Evolutionary conservation across 2,329 filamentous ascomycete genomes (phyloP).

Genomic region (Microdochium bolleyi): DNA sequence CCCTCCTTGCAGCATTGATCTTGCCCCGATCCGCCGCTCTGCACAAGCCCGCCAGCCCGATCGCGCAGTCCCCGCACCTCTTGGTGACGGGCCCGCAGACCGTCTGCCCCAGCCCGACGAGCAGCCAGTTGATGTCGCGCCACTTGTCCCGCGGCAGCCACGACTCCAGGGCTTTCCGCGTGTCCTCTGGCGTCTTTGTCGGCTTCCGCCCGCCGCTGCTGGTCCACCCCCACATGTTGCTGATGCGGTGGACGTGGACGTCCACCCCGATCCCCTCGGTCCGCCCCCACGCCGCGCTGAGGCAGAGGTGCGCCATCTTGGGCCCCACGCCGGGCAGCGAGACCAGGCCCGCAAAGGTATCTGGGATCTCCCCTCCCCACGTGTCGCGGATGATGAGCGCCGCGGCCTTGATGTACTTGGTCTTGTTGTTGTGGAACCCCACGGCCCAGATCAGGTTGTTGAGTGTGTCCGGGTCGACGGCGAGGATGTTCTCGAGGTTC

Average conservation of each 20-base stretch:
- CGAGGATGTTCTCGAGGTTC: conserved; percentile 70
- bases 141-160: conserved; percentile 82
- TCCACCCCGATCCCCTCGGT: conserved; percentile 82
- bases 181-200: conserved; percentile 75
- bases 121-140: conserved; percentile 85
- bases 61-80: conserved; percentile 77
- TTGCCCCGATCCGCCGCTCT: conserved; percentile 60
- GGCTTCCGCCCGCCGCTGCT: conserved; percentile 21
- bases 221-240: conserved; percentile 91
- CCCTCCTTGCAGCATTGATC: conserved; percentile 47
- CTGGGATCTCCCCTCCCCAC: conserved; percentile 70
- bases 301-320: conserved; percentile 89
- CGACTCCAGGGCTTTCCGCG: conserved; percentile 62
- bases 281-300: conserved; percentile 61
- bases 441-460: conserved; percentile 77
- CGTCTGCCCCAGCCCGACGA: conserved; percentile 83
- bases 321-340: conserved; percentile 81
- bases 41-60: conserved; percentile 72
- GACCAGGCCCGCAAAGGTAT: conserved; percentile 66
- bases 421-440: conserved; percentile 94
- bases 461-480: conserved; percentile 53
- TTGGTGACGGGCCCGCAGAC: conserved; percentile 75
- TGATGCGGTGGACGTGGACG: conserved; percentile 91
- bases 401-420: conserved; percentile 69
- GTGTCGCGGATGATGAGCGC: conserved; percentile 66